phyloP scores from a whole-genome alignment of 2,329 filamentous ascomycete genomes.

The Paecilomyces dactylethromorphus region DNA sequence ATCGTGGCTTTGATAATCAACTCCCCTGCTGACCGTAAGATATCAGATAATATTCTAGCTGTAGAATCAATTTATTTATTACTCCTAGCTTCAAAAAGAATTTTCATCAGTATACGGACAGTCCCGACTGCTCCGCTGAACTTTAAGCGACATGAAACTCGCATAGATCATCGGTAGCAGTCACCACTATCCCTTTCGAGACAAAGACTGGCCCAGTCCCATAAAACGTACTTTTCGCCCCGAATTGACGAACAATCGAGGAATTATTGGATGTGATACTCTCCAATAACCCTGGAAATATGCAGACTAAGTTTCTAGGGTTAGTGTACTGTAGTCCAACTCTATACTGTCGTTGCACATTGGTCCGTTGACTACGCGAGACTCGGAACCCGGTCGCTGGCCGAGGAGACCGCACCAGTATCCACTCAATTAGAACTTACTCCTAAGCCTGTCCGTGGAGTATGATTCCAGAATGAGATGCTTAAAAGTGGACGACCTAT shows the following conservation, averaged over 20 bases:
- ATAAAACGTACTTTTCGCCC: not conserved
- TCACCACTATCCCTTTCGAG: not conserved
- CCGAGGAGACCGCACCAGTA: not conserved
- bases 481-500: not conserved
- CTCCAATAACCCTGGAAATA: too few species aligned
- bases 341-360: too few species aligned
- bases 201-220: not conserved
- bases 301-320: too few species aligned
- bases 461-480: not conserved
- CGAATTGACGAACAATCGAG: not conserved
- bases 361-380: too few species aligned
- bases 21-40: not conserved
- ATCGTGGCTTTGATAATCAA: not conserved
- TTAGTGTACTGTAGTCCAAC: too few species aligned
- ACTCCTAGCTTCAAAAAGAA: not conserved
- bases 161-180: not conserved
- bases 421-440: not conserved
- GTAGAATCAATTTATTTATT: not conserved
- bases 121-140: not conserved
- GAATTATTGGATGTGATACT: not conserved
- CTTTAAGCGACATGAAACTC: not conserved
- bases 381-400: too few species aligned
- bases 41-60: not conserved
- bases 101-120: not conserved
- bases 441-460: not conserved